Evolutionary conservation across 306 rosid species (phyloP), one percentile per base, ranked within the genome.

Genomic region (Malus sieversii): DNA sequence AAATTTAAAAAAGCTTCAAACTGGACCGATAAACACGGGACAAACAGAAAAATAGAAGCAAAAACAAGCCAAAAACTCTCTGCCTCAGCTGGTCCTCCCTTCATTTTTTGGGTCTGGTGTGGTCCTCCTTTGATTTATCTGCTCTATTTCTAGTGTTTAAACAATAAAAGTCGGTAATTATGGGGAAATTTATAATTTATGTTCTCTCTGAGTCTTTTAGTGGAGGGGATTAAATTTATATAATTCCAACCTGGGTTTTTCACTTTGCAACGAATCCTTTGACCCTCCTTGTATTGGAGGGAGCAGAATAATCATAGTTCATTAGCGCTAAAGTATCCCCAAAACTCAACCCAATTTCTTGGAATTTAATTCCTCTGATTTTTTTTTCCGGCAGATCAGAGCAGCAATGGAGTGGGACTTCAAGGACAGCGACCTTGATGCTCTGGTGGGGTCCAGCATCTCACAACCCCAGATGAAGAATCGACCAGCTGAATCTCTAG

Each of bases 351-450:
- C 79, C 75, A 66, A 77, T 84, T 75, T 83, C 78, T 85, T 77
- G 88, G 89, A 85, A 44, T 38, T 84, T 1, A 5, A 6, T 9
- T 74, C 32, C n/a, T 59, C 40, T 9, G 68, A 23, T 71, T 65
- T 64, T 14, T 53, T 44, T 25, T 8, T 15, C 16, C n/a, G 5
- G 19, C 53, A 48, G 53, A 48, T 48, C 53, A 5, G 8, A 15
- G 53, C 53, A 5, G 83, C 52, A 45, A 93, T 95, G 99, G 97
- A 95, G 70, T 95, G 97, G 97, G 91, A 87, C 59, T 89, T 90
- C 88, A 85, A 84, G 72, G 91, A 87, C 23, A 51, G 76, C 35
- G 66, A 77, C 67, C 65, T 76, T 32, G 58, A 55, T 68, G 67
- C 71, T 51, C 33, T 79, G 65, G 74, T 81, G 46, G 84, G 79